Evolutionary conservation across 1,284 basidiomycete genomes (phyloP).

Genomic region (Boletellus dicymbophilus): DNA sequence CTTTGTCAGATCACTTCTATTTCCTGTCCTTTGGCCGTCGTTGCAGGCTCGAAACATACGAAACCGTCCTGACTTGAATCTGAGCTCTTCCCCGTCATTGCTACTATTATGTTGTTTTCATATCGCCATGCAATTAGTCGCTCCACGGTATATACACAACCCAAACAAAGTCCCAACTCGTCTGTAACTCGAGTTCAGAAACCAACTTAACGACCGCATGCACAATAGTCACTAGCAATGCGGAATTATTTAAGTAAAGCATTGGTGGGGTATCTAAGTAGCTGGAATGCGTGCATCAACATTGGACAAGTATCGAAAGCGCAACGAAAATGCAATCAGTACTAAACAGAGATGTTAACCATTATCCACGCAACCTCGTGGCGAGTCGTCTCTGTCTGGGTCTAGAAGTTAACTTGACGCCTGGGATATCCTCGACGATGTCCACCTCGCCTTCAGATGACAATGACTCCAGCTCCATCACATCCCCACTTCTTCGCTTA

Average conservation of each 20-base stretch:
- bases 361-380: constrained; percentile 31
- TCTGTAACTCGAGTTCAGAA: no score
- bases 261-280: constrained; percentile 23
- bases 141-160: background rate
- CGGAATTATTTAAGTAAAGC: constrained; percentile 15
- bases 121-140: background rate
- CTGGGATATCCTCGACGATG: constrained; percentile 36
- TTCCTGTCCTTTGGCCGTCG: background rate
- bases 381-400: constrained; percentile 13
- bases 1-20: constrained; percentile 1
- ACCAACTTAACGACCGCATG: no score
- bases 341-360: background rate
- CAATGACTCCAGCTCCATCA: constrained; percentile 30
- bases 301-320: constrained; percentile 2
- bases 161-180: background rate
- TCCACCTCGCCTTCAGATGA: constrained; percentile 51
- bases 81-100: background rate
- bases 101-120: background rate
- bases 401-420: constrained; percentile 9
- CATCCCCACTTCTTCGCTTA: constrained; percentile 18
- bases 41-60: background rate
- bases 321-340: background rate
- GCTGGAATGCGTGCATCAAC: no score
- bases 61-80: constrained; percentile 3
- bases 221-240: constrained; percentile 15